phyloP scores from a whole-genome alignment of 345 rosid genomes.

The Arabis hirsuta region DNA sequence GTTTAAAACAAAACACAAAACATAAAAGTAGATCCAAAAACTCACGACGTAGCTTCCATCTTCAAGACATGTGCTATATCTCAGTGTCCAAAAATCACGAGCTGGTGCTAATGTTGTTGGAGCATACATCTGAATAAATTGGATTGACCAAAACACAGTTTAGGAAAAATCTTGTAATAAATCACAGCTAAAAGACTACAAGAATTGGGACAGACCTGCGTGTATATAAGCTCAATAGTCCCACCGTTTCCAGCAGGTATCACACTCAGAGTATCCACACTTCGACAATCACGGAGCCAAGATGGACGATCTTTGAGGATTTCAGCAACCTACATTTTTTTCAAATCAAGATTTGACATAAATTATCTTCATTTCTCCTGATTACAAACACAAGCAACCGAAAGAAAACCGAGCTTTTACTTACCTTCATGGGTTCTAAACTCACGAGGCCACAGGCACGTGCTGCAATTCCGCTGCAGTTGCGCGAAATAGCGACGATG shows the following conservation, averaged over 20 bases:
- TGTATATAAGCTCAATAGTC: slow-evolving; percentile 83
- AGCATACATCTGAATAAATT: slow-evolving; percentile 69
- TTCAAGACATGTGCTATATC: slow-evolving; percentile 87
- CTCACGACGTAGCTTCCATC: slow-evolving; percentile 92
- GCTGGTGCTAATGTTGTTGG: slow-evolving; percentile 93
- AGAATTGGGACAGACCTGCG: slow-evolving; percentile 60
- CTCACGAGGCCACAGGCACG: slow-evolving; percentile 99
- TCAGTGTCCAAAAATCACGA: slow-evolving; percentile 92
- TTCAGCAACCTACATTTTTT: slow-evolving; percentile 68
- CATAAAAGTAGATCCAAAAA: neutral
- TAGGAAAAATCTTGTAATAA: neutral
- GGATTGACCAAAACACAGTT: neutral
- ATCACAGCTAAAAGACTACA: neutral
- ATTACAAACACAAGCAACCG: neutral
- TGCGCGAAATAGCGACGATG: slow-evolving; percentile 98
- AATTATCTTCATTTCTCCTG: neutral
- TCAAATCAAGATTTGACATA: slow-evolving; percentile 5
- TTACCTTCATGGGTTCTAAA: slow-evolving; percentile 86
- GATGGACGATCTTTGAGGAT: slow-evolving; percentile 96
- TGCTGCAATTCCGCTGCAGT: slow-evolving; percentile 96
- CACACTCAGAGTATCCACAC: slow-evolving; percentile 70
- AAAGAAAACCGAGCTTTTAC: slow-evolving; percentile 39
- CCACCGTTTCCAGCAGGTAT: slow-evolving; percentile 88
- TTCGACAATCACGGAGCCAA: slow-evolving; percentile 96
- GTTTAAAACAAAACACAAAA: neutral